Conservation (phyloP, 2,329 filamentous ascomycete species). For the Ceratocystis alfenasii region DNA sequence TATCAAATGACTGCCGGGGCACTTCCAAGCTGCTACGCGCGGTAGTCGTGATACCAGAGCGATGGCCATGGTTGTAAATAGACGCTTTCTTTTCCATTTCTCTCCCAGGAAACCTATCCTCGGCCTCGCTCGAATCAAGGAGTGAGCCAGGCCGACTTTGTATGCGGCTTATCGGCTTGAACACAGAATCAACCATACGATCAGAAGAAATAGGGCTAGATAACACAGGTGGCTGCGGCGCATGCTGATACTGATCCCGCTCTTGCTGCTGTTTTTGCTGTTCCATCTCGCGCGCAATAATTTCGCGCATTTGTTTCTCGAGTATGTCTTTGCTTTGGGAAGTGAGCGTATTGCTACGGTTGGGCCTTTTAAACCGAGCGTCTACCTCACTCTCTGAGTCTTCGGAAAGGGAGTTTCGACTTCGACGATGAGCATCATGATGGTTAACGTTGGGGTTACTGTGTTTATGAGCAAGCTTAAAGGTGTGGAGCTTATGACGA, state of each 20-base stretch:
- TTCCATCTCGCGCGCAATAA: slow-evolving; percentile 43
- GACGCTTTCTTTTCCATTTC: slow-evolving; percentile 12
- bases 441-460: slow-evolving; percentile 39
- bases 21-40: slow-evolving; percentile 17
- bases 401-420: slow-evolving; percentile 43
- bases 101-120: slow-evolving; percentile 28
- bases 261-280: slow-evolving; percentile 25
- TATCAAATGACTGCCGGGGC: slow-evolving; percentile 23
- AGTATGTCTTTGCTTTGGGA: slow-evolving; percentile 41
- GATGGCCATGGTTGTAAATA: slow-evolving; percentile 30
- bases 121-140: slow-evolving; percentile 32
- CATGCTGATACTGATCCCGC: slow-evolving; percentile 4
- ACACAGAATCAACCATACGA: slow-evolving; percentile 16
- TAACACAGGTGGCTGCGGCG: background rate
- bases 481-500: slow-evolving; percentile 20
- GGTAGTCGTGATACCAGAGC: slow-evolving; percentile 24
- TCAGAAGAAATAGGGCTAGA: background rate
- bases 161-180: slow-evolving; percentile 28
- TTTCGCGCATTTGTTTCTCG: slow-evolving; percentile 51
- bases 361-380: slow-evolving; percentile 30
- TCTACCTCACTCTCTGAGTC: slow-evolving; percentile 48
- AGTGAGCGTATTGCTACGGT: slow-evolving; percentile 37
- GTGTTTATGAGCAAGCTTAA: slow-evolving; percentile 35
- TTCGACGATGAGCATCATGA: slow-evolving; percentile 42
- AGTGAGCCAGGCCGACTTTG: slow-evolving; percentile 32